These are phyloP conservation scores for Beauveria rudraprayagi DNA, from an alignment of 2,329 filamentous ascomycete species.

Conservation along the genomic window DNA sequence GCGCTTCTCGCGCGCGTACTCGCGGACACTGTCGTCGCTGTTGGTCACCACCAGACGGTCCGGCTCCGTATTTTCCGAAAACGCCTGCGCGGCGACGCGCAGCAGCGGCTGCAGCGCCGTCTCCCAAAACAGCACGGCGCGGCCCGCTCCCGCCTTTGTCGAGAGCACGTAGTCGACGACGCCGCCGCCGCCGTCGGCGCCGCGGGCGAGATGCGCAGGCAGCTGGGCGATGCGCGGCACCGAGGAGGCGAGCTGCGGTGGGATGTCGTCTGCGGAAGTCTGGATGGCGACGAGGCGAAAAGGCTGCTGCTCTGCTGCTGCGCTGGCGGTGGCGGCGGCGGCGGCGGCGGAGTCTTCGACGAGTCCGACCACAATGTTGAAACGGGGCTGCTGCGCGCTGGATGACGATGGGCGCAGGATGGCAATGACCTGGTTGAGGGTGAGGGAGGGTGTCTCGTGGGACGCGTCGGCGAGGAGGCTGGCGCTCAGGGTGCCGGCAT, in stretches of 20 bases:
- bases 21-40: slow-evolving; percentile 53
- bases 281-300: slow-evolving; percentile 23
- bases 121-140: slow-evolving; percentile 48
- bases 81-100: slow-evolving; percentile 26
- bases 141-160: slow-evolving; percentile 54
- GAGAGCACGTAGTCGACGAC: slow-evolving; percentile 59
- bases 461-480: not conserved
- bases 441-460: slow-evolving; percentile 10
- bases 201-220: slow-evolving; percentile 29
- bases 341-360: slow-evolving; percentile 22
- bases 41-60: slow-evolving; percentile 45
- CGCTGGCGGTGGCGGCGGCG: not conserved
- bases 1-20: slow-evolving; percentile 43
- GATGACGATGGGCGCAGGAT: slow-evolving; percentile 14
- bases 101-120: slow-evolving; percentile 49
- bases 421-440: slow-evolving; percentile 23
- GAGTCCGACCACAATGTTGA: slow-evolving; percentile 29
- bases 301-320: slow-evolving; percentile 15
- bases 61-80: slow-evolving; percentile 6
- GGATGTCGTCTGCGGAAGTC: slow-evolving; percentile 24
- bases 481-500: slow-evolving; percentile 20
- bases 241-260: slow-evolving; percentile 26
- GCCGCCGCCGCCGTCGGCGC: not conserved
- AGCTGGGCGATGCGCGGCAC: slow-evolving; percentile 28
- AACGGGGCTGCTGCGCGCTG: not conserved